Conservation (phyloP, 192 early-diverging fungal species). For the Coemansia sp. region DNA sequence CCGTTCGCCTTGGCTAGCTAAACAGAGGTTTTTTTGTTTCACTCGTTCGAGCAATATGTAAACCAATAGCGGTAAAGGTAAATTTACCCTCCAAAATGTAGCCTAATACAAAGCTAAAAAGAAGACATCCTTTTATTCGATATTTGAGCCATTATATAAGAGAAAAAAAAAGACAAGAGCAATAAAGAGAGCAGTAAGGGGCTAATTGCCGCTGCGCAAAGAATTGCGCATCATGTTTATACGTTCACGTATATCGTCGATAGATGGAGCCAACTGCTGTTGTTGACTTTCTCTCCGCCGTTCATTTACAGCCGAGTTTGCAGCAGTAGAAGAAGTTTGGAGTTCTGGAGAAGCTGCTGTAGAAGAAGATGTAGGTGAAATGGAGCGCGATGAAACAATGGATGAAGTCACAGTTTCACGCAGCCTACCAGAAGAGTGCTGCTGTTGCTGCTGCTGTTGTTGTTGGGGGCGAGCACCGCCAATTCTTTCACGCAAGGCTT, state of each 20-base stretch:
- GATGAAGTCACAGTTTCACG: background rate
- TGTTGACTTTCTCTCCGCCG: constrained; percentile 1
- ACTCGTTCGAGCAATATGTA: no score
- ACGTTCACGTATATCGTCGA: constrained; percentile 23
- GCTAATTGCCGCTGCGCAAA: constrained; percentile 19
- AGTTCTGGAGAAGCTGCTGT: no score
- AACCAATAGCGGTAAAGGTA: no score
- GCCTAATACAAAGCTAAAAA: no score
- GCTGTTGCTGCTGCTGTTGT: constrained; percentile 2
- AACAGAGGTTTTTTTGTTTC: no score
- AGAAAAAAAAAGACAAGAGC: constrained; percentile 4
- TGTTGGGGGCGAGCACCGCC: background rate
- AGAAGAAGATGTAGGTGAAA: background rate
- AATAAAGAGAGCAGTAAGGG: background rate
- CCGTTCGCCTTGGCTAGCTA: no score
- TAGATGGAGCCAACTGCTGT: constrained; percentile 1
- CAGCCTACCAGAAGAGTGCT: background rate
- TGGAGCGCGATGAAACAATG: background rate
- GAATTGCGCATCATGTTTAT: constrained; percentile 36
- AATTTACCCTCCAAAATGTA: no score
- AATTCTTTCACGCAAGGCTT: constrained; percentile 34
- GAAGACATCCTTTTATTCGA: no score
- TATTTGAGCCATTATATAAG: no score
- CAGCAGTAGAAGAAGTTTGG: background rate
- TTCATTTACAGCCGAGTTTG: background rate